Percentiles rank a stretch among this genome's conserved stretches.
phyloP scores from a whole-genome alignment of 768 basidiomycete species.

The Boletus speciosus region DNA sequence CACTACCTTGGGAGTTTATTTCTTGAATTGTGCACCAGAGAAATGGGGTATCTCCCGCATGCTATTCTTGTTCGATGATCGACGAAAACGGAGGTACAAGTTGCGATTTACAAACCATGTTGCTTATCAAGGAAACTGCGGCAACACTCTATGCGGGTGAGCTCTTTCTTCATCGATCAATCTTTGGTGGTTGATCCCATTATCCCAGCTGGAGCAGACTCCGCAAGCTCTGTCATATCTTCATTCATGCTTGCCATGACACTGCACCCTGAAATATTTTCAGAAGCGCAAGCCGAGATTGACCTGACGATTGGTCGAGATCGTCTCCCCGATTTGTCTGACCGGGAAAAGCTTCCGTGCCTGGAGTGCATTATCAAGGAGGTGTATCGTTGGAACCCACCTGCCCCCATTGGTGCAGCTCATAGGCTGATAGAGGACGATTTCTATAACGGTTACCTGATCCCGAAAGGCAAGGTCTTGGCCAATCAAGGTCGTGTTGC shows the following conservation, averaged over 20 bases:
- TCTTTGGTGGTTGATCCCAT: background rate
- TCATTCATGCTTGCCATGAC: slow-evolving; percentile 1
- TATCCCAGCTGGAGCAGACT: slow-evolving; percentile 1
- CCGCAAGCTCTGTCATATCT: slow-evolving; percentile 3
- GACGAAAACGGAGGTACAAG: slow-evolving; percentile 1
- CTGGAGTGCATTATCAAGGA: slow-evolving; percentile 31
- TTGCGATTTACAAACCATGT: background rate
- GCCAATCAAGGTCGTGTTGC: background rate
- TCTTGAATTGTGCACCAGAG: background rate
- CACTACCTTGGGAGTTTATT: background rate
- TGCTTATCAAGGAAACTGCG: slow-evolving; percentile 4
- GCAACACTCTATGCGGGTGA: slow-evolving; percentile 1
- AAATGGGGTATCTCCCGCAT: background rate
- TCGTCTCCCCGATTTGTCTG: slow-evolving; percentile 11
- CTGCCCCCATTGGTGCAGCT: slow-evolving; percentile 7
- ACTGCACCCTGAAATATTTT: slow-evolving; percentile 2
- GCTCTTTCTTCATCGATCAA: background rate
- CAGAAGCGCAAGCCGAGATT: background rate
- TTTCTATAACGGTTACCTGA: background rate
- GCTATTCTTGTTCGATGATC: slow-evolving; percentile 5
- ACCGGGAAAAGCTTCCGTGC: slow-evolving; percentile 41
- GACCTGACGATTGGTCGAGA: background rate
- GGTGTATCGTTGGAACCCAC: slow-evolving; percentile 18
- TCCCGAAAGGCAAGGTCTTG: background rate
- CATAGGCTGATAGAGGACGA: slow-evolving; percentile 12